Conservation (phyloP, 768 basidiomycete genomes). For the Ramaria sp. region DNA sequence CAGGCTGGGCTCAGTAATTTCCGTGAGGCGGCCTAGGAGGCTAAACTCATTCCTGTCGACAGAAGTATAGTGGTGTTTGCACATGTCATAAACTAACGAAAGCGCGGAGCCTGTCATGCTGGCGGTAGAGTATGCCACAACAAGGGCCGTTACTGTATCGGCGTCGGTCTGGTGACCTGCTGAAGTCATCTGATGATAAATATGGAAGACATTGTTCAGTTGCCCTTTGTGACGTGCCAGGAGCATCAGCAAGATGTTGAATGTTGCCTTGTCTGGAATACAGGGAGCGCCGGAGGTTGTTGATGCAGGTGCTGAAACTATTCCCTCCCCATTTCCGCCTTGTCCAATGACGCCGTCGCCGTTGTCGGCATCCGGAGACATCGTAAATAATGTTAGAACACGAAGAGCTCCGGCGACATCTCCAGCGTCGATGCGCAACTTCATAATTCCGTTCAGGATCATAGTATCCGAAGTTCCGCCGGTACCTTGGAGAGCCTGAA, state of each 20-base stretch:
- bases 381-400: conserved; percentile 28
- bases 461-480: conserved; percentile 32
- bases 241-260: conserved; percentile 41
- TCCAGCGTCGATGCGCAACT: conserved; percentile 43
- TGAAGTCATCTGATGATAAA: conserved; percentile 35
- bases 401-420: conserved; percentile 34
- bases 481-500: conserved; percentile 36
- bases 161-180: conserved; percentile 35
- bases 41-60: conserved; percentile 13
- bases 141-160: conserved; percentile 39
- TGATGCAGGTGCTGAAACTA: background rate
- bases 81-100: conserved; percentile 37
- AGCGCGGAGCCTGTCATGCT: conserved; percentile 41
- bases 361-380: background rate
- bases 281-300: background rate
- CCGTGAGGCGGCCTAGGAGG: conserved; percentile 13
- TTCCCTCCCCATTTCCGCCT: background rate
- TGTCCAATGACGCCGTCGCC: background rate
- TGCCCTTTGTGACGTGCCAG: conserved; percentile 38
- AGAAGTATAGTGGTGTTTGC: conserved; percentile 19
- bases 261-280: conserved; percentile 47
- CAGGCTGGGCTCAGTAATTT: conserved; percentile 20
- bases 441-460: conserved; percentile 62
- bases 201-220: conserved; percentile 32
- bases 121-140: conserved; percentile 42